A percentile compares a stretch with the other conserved stretches of the same genome.
Conservation (phyloP, 2,329 filamentous ascomycete species). For the Trichoderma endophyticum region DNA sequence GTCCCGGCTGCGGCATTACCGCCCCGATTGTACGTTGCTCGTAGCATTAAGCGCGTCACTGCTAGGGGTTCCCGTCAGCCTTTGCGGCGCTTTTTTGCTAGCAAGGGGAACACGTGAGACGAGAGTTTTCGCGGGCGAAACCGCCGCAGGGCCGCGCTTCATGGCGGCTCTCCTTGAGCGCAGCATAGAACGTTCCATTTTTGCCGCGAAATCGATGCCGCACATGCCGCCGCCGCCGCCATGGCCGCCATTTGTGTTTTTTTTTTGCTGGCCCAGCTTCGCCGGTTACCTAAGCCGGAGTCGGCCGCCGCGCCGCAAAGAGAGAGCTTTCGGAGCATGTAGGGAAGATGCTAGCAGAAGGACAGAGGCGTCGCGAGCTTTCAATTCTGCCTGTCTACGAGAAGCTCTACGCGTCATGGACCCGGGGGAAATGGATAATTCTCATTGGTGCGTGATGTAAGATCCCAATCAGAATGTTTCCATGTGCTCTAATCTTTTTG, state of each 20-base stretch:
- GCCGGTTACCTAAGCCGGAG: neutral
- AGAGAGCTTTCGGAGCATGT: neutral
- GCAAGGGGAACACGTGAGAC: neutral
- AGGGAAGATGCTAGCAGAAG: neutral
- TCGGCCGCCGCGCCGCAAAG: neutral
- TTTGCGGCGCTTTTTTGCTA: neutral
- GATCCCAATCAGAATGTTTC: neutral
- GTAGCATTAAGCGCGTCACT: neutral
- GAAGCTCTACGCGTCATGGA: neutral
- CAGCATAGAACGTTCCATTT: neutral
- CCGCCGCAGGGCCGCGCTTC: conserved; percentile 6
- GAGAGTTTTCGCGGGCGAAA: neutral
- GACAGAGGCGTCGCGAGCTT: neutral
- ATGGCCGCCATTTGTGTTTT: neutral
- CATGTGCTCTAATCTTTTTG: neutral
- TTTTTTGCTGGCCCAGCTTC: neutral
- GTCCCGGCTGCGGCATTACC: neutral
- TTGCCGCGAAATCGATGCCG: conserved; percentile 1
- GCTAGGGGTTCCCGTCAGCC: neutral
- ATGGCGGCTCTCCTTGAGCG: neutral
- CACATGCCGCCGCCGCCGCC: conserved; percentile 15
- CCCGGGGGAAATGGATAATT: neutral
- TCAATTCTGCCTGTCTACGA: neutral
- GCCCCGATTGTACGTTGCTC: neutral
- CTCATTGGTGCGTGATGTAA: neutral